Evolutionary conservation across 164 flowering plant species (phyloP).

Genomic region (Vitis rotundifolia): DNA sequence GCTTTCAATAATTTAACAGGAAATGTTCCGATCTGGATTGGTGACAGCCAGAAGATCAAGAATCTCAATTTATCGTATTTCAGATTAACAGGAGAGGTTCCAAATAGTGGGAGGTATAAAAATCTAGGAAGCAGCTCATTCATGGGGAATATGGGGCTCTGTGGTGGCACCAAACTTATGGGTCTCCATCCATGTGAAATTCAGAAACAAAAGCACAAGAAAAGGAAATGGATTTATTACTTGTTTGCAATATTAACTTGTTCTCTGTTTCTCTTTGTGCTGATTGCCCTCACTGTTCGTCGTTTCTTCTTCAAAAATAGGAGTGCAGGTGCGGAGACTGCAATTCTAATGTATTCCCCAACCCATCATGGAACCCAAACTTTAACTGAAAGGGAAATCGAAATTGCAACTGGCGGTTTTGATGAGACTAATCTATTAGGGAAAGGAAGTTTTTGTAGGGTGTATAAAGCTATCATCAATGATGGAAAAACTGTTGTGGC

Average conservation of each 20-base stretch:
- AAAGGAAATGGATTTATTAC: not conserved
- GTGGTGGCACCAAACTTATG: constrained; percentile 13
- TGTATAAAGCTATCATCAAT: constrained; percentile 15
- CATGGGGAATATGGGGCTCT: constrained; percentile 17
- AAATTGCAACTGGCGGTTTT: constrained; percentile 17
- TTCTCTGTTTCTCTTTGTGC: not conserved
- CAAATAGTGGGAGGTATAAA: constrained; percentile 4
- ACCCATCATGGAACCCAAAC: not conserved
- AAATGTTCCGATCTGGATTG: constrained; percentile 3
- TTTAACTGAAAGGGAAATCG: constrained; percentile 19
- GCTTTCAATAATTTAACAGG: not conserved
- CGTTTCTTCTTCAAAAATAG: not conserved
- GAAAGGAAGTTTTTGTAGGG: not conserved
- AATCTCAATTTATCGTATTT: not conserved
- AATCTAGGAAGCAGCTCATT: constrained; percentile 9
- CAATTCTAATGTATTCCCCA: not conserved
- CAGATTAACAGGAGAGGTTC: constrained; percentile 9
- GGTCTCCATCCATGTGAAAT: constrained; percentile 14
- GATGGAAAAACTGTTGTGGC: constrained; percentile 8
- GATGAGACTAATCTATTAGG: constrained; percentile 15
- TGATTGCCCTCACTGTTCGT: not conserved
- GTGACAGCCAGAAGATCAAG: not conserved
- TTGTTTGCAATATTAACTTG: not conserved
- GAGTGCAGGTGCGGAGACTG: too few species aligned
- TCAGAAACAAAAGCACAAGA: not conserved